Evolutionary conservation across 306 rosid species (phyloP), one percentile per base, ranked within the genome.

Genomic region (Cicer judaicum): DNA sequence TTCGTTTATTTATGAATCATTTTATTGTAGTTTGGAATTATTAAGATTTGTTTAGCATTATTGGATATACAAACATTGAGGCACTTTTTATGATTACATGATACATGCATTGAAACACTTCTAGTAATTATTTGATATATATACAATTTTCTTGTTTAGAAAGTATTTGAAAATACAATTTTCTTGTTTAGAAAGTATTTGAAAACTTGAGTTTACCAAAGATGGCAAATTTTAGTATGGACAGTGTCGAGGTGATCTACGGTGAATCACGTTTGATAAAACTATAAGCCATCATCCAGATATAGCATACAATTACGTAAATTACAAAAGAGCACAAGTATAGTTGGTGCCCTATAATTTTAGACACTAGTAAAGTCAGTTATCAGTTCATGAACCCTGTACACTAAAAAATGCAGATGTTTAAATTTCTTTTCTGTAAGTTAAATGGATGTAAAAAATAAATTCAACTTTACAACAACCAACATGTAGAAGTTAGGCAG

Each of bases 391-490:
- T 55, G 40, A 48, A 61, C 54, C 59, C 81, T 18, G 56, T 68
- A 68, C 80, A 78, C 56, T 43, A 64, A 18, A 47, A 40, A n/a
- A 11, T 7, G 14, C 9, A 12, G 61, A 47, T 48, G 40, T 36
- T 83, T 29, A 13, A 42, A 59, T 65, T 69, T 64, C n/a, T 48
- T 29, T 18, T 36, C 81, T 13, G n/a, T 7, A 7, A 49, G 40
- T 21, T 15, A 75, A 83, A 46, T 34, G 40, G 59, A 64, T 46
- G 39, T 48, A 74, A 42, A 65, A 64, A 64, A 10, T 39, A 64
- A 41, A 56, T 44, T 59, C 59, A 49, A 79, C 78, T 72, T 46
- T 41, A 84, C 77, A 59, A 56, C 21, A 60, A 74, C 15, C 59
- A 74, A 48, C 44, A 63, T 1, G 47, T 1, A 8, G 43, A 56